Evolutionary conservation across 2,329 filamentous ascomycete species (phyloP).

Genomic region (Pezicula carpinea): DNA sequence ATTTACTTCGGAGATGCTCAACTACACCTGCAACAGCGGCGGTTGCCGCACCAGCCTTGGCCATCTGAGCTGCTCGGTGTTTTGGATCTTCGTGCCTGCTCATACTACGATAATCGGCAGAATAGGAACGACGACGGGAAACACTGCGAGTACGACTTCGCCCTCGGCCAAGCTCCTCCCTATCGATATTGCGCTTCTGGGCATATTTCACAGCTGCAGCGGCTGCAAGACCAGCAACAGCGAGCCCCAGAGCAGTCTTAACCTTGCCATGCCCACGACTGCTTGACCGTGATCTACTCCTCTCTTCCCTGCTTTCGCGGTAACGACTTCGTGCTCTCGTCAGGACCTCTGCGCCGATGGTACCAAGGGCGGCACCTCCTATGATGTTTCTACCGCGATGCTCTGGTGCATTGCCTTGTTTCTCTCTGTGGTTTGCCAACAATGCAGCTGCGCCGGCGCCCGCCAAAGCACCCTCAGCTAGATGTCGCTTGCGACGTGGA

Average conservation of each 20-base stretch:
- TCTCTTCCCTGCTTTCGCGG: constrained; percentile 42
- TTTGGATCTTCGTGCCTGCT: constrained; percentile 48
- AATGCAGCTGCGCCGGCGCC: constrained; percentile 59
- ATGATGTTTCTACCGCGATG: constrained; percentile 25
- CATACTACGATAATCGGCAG: constrained; percentile 33
- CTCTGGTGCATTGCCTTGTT: constrained; percentile 24
- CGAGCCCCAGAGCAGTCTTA: constrained; percentile 58
- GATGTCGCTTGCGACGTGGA: constrained; percentile 51
- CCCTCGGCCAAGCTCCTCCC: constrained; percentile 53
- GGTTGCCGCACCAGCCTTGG: constrained; percentile 40
- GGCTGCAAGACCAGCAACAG: constrained; percentile 58
- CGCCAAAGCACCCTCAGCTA: constrained; percentile 61
- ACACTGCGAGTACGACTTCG: constrained; percentile 43
- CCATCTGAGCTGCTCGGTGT: constrained; percentile 26
- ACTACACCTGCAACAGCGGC: constrained; percentile 55
- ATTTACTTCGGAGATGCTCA: constrained; percentile 52
- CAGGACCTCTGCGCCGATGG: constrained; percentile 56
- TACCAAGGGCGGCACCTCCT: constrained; percentile 56
- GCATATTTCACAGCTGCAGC: constrained; percentile 63
- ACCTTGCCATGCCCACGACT: constrained; percentile 40
- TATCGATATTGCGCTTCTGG: constrained; percentile 54
- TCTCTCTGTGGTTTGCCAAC: constrained; percentile 48
- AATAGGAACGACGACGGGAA: constrained; percentile 35
- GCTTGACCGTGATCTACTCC: constrained; percentile 32
- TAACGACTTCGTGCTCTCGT: constrained; percentile 58